Base-by-base conservation (phyloP, 139 green algal genomes). In the Chlamydomonas sp. region DNA sequence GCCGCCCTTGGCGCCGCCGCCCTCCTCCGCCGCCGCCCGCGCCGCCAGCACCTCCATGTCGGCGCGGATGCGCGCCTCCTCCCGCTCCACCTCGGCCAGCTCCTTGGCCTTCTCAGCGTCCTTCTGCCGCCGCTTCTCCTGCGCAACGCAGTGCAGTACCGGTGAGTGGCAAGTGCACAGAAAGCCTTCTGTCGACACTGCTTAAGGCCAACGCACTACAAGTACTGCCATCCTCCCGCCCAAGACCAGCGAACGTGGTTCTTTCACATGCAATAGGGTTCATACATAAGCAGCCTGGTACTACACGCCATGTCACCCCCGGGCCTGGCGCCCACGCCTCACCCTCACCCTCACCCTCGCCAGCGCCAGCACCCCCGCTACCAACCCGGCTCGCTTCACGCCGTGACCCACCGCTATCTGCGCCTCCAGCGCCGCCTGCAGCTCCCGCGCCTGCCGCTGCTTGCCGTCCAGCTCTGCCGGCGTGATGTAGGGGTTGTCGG, bases 51-150 rank as follows among this genome's bases (percentile, higher is more conserved):
- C 67, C 14, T 80, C 77, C 74, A 73, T 20, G 62, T 89, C 73
- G 1, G 73, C 59, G 31, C 14, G 57, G 14, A 90, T 62, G 31
- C 89, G 76, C 4, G 72, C 71, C 74, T 92, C 89, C 75, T 92
- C 89, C 5, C 78, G 64, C n/a, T 67, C 85, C 4, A 83, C 0
- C 74, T 92, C 85, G 15, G 71, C 81, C 63, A 87, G 63, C 49
- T 90, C 84, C 4, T 57, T 17, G 16, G 78, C 20, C 81, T 88
- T 88, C 77, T 88, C 80, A 77, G 88, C 67, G 62, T 91, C 88
- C 85, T 92, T 92, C 8, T 20, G 60, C 14, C 76, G 79, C 63
- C 84, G 76, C 77, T 92, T 92, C n/a, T 92, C 89, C 83, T 88
- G 83, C 5, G 59, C 31, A 49, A 49, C 31, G 31, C 31, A 49